Evolutionary conservation across 257 asterid species (phyloP), one percentile per base, ranked within the genome.

Genomic region (Plectranthus barbatus): DNA sequence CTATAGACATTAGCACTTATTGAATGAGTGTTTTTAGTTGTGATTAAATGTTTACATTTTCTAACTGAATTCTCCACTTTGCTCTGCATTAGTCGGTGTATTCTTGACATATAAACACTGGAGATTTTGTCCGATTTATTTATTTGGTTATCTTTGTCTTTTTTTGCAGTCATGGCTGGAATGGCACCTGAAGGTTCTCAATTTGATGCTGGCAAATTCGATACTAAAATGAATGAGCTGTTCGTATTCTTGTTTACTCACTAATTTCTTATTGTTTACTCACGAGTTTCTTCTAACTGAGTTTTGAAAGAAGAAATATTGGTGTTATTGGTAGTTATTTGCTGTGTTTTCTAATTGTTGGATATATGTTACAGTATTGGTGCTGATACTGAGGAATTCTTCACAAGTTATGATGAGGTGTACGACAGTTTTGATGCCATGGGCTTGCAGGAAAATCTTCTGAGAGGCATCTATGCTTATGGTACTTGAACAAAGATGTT

Each of bases 381-480:
- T 64, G 36, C 57, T 46, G 85, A 82, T 3, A 76, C 77, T 1
- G 83, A 74, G 53, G 85, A 80, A n/a, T 80, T 80, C 67, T 80
- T 80, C 83, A 80, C 85, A 8, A 73, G 80, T 51, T 80, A 80
- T 42, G 83, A 80, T 71, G 85, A 80, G 74, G 85, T 80, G 20
- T 66, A 74, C 20, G 85, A 80, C 44, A 80, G 83, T 72, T 80
- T 80, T 62, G 83, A 80, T 66, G 74, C 76, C 36, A 80, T 80
- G 85, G 80, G 83, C 56, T 67, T 80, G 76, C 83, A 74, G 72
- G 85, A 80, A 66, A 80, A 80, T 80, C 85, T 80, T 58, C 77
- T 82, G 6, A 73, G 88, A 67, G 88, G 88, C 71, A 82, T 82
- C 72, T 82, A 82, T 18, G 88, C 88, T 9, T 82, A 82, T 21